Conservation (phyloP, 1,284 basidiomycete species). For the Cryptococcus floricola region DNA sequence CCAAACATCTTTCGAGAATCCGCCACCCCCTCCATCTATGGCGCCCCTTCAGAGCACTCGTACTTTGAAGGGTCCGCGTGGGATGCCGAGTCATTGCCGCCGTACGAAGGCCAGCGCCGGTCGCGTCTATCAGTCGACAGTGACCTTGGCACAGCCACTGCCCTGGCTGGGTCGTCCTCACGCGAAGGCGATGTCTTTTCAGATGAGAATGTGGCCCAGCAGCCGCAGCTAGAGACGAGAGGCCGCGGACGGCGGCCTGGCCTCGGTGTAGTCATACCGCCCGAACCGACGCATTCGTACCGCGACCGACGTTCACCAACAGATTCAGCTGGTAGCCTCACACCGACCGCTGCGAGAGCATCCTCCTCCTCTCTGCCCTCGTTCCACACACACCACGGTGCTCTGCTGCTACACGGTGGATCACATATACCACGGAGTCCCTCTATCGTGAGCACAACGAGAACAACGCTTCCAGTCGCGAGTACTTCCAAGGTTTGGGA, state of each 20-base stretch:
- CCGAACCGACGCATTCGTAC: background rate
- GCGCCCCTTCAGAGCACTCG: conserved; percentile 16
- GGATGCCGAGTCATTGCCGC: conserved; percentile 35
- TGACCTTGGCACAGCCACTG: too few species aligned
- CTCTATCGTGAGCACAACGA: background rate
- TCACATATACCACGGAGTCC: background rate
- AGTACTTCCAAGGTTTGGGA: conserved; percentile 34
- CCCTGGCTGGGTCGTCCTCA: background rate
- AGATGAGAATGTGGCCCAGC: conserved; percentile 1
- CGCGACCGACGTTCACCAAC: background rate
- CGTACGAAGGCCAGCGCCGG: conserved; percentile 26
- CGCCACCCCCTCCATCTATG: conserved; percentile 29
- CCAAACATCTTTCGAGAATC: conserved; percentile 35
- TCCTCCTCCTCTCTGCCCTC: background rate
- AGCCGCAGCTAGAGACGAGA: background rate
- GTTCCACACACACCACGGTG: conserved; percentile 1
- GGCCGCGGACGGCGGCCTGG: background rate
- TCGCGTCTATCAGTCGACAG: conserved; percentile 1
- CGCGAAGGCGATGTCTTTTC: conserved; percentile 10
- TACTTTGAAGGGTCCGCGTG: conserved; percentile 11
- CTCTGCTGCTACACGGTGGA: conserved; percentile 2
- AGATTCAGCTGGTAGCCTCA: background rate
- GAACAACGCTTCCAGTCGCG: background rate
- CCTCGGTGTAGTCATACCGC: background rate
- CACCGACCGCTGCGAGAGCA: background rate